Percentiles rank a stretch among this genome's conserved stretches.
Conservation (phyloP, 805 yeast species). For the Maudiozyma saulgeensis region DNA sequence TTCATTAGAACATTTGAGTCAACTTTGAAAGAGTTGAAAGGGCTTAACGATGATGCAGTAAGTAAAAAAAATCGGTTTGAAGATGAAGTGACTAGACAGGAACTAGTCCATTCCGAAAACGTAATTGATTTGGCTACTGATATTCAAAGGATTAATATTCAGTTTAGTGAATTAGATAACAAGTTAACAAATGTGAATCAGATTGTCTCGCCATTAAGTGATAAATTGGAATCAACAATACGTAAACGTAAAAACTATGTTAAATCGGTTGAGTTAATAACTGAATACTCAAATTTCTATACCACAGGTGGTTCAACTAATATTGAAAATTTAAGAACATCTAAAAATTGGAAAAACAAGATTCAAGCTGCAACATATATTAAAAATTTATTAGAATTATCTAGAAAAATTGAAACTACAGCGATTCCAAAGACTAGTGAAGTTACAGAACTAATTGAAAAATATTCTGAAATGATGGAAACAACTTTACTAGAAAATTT, state of each 20-base stretch:
- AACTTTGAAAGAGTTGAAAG: slow-evolving; percentile 61
- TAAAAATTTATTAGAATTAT: slow-evolving; percentile 52
- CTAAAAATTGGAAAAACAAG: slow-evolving; percentile 45
- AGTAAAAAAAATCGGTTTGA: slow-evolving; percentile 43
- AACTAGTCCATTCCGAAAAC: slow-evolving; percentile 57
- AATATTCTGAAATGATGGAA: slow-evolving; percentile 72
- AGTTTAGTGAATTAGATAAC: slow-evolving; percentile 21
- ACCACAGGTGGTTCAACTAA: slow-evolving; percentile 40
- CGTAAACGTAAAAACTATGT: slow-evolving; percentile 64
- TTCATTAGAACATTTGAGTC: slow-evolving; percentile 89
- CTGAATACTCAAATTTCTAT: slow-evolving; percentile 69
- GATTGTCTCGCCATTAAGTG: slow-evolving; percentile 61
- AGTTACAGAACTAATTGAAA: slow-evolving; percentile 41
- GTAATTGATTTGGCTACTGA: slow-evolving; percentile 36
- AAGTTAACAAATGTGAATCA: slow-evolving; percentile 40
- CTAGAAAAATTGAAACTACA: slow-evolving; percentile 52
- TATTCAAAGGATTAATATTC: slow-evolving; percentile 14
- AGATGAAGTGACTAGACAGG: slow-evolving; percentile 48
- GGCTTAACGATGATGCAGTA: slow-evolving; percentile 47
- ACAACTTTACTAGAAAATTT: slow-evolving; percentile 57
- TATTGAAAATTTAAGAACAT: slow-evolving; percentile 45
- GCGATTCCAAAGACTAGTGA: slow-evolving; percentile 37
- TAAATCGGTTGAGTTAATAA: slow-evolving; percentile 61
- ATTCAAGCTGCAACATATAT: slow-evolving; percentile 54
- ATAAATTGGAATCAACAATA: slow-evolving; percentile 54